Evolutionary conservation across 441 rosid genomes (phyloP).

Genomic region (Syzygium syzygioides): DNA sequence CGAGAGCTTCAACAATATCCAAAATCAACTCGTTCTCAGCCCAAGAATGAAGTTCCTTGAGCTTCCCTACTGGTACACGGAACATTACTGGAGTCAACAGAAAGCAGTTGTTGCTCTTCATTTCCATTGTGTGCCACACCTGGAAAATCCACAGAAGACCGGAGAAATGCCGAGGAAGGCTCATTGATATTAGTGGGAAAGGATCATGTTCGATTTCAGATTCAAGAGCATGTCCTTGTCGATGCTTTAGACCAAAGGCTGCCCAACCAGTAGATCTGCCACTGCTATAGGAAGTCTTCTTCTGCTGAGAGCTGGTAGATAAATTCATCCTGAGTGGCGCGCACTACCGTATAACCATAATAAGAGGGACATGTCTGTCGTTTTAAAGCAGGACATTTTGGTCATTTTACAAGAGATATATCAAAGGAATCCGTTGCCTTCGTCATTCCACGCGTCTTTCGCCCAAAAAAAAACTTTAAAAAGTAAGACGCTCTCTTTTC

Average conservation of each 20-base stretch:
- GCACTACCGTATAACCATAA: not conserved
- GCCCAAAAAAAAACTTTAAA: too few species aligned
- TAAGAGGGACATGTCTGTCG: not conserved
- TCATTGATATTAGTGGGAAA: conserved; percentile 50
- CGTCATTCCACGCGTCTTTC: not conserved
- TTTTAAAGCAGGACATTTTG: not conserved
- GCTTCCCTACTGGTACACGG: conserved; percentile 16
- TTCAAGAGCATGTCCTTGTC: conserved; percentile 31
- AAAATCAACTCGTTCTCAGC: conserved; percentile 55
- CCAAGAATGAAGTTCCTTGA: conserved; percentile 46
- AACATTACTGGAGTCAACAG: conserved; percentile 9
- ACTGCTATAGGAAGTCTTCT: conserved; percentile 33
- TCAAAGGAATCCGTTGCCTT: not conserved
- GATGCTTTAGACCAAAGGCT: conserved; percentile 64
- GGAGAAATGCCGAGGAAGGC: conserved; percentile 51
- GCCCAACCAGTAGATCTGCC: conserved; percentile 73
- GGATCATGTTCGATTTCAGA: conserved; percentile 32
- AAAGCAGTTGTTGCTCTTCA: conserved; percentile 5
- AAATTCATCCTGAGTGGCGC: not conserved
- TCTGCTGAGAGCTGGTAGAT: not conserved
- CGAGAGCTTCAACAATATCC: conserved; percentile 46
- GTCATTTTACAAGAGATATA: not conserved
- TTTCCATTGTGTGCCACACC: conserved; percentile 20
- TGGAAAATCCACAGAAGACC: conserved; percentile 28
- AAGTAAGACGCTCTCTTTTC: too few species aligned